Conservation (phyloP, 2,329 filamentous ascomycete species). For the Reticulascus tulasneorum region DNA sequence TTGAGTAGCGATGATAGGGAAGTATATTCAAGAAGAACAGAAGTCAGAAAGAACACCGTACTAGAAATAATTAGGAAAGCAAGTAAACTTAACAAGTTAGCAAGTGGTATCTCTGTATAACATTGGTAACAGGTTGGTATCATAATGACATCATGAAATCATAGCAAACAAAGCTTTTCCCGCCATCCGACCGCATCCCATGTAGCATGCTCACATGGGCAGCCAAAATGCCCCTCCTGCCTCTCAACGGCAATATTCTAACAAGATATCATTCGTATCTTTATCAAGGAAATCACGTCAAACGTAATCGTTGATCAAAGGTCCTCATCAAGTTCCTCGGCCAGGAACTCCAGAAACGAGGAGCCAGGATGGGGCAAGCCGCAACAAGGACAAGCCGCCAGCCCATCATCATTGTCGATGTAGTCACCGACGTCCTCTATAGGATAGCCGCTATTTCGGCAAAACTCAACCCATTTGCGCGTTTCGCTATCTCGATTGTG, state of each 20-base stretch:
- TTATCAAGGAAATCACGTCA: constrained; percentile 1
- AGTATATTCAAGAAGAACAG: too few species aligned
- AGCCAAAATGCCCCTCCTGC: too few species aligned
- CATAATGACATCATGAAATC: background rate
- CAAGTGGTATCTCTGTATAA: background rate
- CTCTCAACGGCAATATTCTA: too few species aligned
- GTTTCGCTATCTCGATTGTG: constrained; percentile 31
- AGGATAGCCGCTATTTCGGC: constrained; percentile 30
- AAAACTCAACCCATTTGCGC: constrained; percentile 48
- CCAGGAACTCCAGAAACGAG: constrained; percentile 27
- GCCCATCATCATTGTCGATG: constrained; percentile 25
- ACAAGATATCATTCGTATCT: constrained; percentile 1
- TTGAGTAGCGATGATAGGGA: too few species aligned
- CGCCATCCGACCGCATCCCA: background rate
- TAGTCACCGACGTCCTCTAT: constrained; percentile 22
- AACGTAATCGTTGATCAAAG: background rate
- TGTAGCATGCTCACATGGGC: background rate
- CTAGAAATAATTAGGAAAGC: too few species aligned
- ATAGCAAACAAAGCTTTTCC: too few species aligned
- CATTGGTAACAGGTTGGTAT: background rate
- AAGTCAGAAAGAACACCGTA: too few species aligned
- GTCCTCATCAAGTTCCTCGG: background rate
- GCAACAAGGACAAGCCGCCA: constrained; percentile 34
- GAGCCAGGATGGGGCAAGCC: constrained; percentile 33
- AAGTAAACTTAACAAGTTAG: too few species aligned